Base-by-base conservation (phyloP, 805 yeast species). In the Zygosaccharomyces rouxii region DNA sequence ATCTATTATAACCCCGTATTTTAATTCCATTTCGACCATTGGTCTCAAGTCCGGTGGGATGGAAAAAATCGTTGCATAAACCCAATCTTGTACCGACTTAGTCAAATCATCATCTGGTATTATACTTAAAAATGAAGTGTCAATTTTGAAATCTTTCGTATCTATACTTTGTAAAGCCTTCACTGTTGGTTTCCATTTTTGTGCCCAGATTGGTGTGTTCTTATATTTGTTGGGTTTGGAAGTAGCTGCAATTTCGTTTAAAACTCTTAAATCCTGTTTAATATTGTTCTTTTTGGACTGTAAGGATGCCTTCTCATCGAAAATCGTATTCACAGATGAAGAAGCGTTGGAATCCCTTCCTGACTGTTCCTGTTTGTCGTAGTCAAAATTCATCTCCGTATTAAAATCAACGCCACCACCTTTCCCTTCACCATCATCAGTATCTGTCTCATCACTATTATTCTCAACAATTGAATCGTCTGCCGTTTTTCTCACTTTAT, bases 81-180 rank as follows among this genome's bases (percentile, higher is more conserved):
- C 75, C 97, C 97, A 90, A 57, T 84, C 88, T 19, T 94, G 85
- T 5, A 90, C 80, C 29, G 86, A 80, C 60, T 90, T 79, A 5
- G 90, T 85, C 50, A 87, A 72, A 58, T 88, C 92, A 59, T 88
- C 89, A 42, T 86, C 81, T 0, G 85, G 75, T 4, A 89, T 90
- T 0, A 89, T 82, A 14, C 88, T 76, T 37, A 89, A 78, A 43
- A 78, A 66, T 0, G 76, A 64, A 18, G 72, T 61, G 28, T 73
- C 77, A 25, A 68, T 43, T 62, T 66, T 55, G 7, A 64, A 57
- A 47, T 65, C 65, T 11, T 59, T 62, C 18, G 60, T 57, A 44
- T 66, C 65, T 25, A 64, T 60, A 46, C 55, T 57, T 49, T 64
- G 66, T 37, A 60, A 45, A n/a, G 64, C 66, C 41, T 63, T 66